Base-by-base conservation (phyloP, 2,329 filamentous ascomycete genomes). In the Juglanconis sp. region DNA sequence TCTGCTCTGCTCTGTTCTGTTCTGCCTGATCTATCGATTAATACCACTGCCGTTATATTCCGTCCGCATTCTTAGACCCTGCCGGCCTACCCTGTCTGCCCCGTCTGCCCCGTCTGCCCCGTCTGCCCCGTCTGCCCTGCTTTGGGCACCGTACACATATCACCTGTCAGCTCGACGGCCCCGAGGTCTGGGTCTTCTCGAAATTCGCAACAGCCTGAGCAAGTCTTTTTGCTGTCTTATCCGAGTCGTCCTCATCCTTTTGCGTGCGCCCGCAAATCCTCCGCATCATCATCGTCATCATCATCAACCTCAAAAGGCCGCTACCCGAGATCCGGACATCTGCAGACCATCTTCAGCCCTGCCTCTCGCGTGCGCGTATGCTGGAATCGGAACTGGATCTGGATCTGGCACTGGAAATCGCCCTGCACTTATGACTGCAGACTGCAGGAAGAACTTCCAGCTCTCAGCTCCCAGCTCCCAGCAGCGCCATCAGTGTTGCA, bases 391-490 rank as follows among this genome's bases (percentile, higher is more conserved):
- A 47, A 17, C 42, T 47, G n/a, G 15, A 17, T 10, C 17, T 24
- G 11, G 15, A 17, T 10, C 44, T 47, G 44, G 44, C 44, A 6
- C 44, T 17, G 44, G 44, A 7, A 24, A 11, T 36, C 40, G 38
- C 17, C 34, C 34, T 36, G 46, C 44, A 40, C 35, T 44, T 50
- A 17, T 48, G 44, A 49, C 60, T 53, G 49, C 61, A 60, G 48
- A 54, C 56, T 62, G 60, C 60, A 62, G 56, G 34, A 56, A 13
- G 44, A 35, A 32, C 53, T 35, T 40, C 38, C 24, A 46, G 38
- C 24, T 34, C 40, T 7, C 17, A 24, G n/a, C 38, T 46, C n/a
- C 34, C 46, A 52, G 47, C 56, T 35, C 47, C 56, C 48, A 49
- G 15, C 36, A 54, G 30, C 52, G 49, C 15, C 52, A 47, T 46